Conservation (phyloP, 495 filamentous ascomycete species). For the Aspergillus egyptiacus region DNA sequence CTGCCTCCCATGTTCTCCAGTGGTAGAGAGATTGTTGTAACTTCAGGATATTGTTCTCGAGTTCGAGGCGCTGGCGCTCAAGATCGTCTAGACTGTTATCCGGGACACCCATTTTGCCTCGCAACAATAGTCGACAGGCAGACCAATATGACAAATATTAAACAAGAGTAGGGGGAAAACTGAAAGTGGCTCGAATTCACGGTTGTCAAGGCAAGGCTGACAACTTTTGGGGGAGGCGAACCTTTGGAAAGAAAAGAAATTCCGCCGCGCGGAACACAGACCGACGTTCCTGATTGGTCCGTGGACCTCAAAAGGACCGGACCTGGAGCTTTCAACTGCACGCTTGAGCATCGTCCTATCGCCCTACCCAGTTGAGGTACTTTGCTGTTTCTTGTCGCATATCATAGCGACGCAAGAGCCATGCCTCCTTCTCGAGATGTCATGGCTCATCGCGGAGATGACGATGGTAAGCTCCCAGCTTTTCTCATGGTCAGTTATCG, state of each 20-base stretch:
- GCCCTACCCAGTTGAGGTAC: neutral
- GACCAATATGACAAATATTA: neutral
- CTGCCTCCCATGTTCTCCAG: slow-evolving; percentile 85
- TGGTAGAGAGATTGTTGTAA: slow-evolving; percentile 70
- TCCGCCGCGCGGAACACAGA: slow-evolving; percentile 21
- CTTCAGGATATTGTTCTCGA: slow-evolving; percentile 70
- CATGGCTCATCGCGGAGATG: slow-evolving; percentile 38
- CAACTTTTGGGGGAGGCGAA: neutral
- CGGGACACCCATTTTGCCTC: slow-evolving; percentile 30
- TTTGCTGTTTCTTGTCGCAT: slow-evolving; percentile 6
- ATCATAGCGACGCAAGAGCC: slow-evolving; percentile 3
- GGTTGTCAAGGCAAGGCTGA: neutral
- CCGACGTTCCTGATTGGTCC: slow-evolving; percentile 23
- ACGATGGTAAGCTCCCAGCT: slow-evolving; percentile 42
- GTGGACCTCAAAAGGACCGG: slow-evolving; percentile 4
- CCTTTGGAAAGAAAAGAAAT: slow-evolving; percentile 16
- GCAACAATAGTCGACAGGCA: neutral
- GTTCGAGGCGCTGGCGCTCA: slow-evolving; percentile 65
- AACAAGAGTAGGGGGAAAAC: neutral
- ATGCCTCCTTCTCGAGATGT: slow-evolving; percentile 35
- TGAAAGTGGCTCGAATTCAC: neutral
- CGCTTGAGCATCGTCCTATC: neutral
- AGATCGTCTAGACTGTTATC: slow-evolving; percentile 41
- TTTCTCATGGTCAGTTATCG: neutral
- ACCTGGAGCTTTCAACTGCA: neutral